These are phyloP conservation scores for Coemansia sp. DNA, from an alignment of 192 early-diverging fungal genomes.

Conservation along the genomic window DNA sequence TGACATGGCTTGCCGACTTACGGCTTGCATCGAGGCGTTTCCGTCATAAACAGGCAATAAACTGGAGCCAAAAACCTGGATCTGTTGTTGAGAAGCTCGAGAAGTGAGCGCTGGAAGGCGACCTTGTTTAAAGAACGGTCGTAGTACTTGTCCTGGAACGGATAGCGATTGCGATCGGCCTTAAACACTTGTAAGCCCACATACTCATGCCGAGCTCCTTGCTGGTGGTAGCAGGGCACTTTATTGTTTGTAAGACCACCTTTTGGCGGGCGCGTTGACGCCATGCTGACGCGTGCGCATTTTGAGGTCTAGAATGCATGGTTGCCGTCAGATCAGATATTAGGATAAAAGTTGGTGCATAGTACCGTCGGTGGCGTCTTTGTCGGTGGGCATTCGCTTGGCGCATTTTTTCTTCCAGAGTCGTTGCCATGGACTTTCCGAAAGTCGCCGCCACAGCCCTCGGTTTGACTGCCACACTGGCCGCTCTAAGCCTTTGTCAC, in stretches of 20 bases:
- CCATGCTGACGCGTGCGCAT: constrained; percentile 99
- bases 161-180: constrained; percentile 64
- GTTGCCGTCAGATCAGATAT: constrained; percentile 92
- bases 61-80: constrained; percentile 92
- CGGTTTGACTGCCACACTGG: constrained; percentile 1
- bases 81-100: constrained; percentile 87
- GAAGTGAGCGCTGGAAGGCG: constrained; percentile 75
- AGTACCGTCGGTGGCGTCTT: constrained; percentile 45
- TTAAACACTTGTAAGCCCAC: constrained; percentile 99
- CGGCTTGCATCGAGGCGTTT: constrained; percentile 28
- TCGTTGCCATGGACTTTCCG: constrained; percentile 13
- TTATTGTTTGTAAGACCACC: constrained; percentile 81
- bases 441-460: not conserved
- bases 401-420: constrained; percentile 52
- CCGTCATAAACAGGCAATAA: constrained; percentile 95
- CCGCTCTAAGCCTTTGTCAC: constrained; percentile 1
- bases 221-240: constrained; percentile 92
- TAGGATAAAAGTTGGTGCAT: constrained; percentile 80
- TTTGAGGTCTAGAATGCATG: constrained; percentile 96
- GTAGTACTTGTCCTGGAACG: constrained; percentile 95
- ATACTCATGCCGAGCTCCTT: constrained; percentile 54
- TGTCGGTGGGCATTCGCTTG: constrained; percentile 53
- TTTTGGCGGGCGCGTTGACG: constrained; percentile 78
- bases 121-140: constrained; percentile 79
- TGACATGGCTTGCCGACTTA: constrained; percentile 3